Percentiles rank a stretch among this genome's conserved stretches.
These are phyloP conservation scores for Salix arbutifolia DNA, from an alignment of 345 rosid species.

Conservation along the genomic window DNA sequence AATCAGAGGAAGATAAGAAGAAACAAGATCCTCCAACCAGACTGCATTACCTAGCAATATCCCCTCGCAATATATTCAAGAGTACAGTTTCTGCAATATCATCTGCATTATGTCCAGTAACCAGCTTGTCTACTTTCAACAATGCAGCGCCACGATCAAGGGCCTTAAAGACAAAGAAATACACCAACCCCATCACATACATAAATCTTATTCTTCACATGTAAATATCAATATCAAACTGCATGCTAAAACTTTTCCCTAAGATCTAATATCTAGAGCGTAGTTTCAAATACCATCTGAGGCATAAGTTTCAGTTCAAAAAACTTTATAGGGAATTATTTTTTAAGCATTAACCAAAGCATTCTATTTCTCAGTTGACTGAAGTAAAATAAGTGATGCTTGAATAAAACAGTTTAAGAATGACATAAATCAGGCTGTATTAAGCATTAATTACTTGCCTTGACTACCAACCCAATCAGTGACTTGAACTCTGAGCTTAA, in stretches of 20 bases:
- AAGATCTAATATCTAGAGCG: neutral
- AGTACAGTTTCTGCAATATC: conserved; percentile 96
- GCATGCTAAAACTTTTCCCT: neutral
- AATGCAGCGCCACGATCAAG: conserved; percentile 91
- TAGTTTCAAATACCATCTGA: neutral
- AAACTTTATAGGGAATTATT: neutral
- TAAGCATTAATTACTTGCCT: neutral
- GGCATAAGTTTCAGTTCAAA: neutral
- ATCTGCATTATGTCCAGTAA: conserved; percentile 93
- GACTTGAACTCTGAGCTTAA: neutral
- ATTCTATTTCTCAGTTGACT: neutral
- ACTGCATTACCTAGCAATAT: conserved; percentile 70
- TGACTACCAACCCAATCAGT: neutral
- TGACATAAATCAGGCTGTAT: neutral
- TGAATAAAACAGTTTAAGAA: neutral
- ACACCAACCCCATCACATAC: conserved; percentile 8
- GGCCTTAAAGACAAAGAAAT: conserved; percentile 42
- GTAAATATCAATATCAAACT: neutral
- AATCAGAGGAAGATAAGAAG: neutral
- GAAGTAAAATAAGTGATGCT: too few relatives aligned
- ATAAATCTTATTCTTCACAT: neutral
- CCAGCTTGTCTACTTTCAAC: conserved; percentile 85
- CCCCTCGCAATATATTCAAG: conserved; percentile 83
- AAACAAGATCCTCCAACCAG: neutral
- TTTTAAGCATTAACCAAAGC: neutral